Conservation (phyloP, 108 stramenopile genomes). For the Epipyxis sp. region DNA sequence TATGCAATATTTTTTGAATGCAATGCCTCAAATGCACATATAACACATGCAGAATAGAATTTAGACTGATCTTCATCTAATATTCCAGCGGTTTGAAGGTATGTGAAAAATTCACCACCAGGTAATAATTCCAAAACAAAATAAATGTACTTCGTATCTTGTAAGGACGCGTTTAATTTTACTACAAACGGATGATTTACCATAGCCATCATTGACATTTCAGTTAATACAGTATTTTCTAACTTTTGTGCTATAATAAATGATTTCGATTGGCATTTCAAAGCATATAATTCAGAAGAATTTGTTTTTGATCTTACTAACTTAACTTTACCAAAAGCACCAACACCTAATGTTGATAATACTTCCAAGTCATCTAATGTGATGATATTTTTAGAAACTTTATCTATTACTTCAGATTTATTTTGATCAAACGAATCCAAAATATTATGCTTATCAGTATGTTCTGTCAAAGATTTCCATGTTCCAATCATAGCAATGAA, state of each 20-base stretch:
- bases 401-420: not conserved
- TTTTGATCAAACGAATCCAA: not conserved
- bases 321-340: constrained; percentile 71
- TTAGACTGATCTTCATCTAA: constrained; percentile 23
- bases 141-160: constrained; percentile 19
- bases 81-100: constrained; percentile 18
- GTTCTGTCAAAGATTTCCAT: constrained; percentile 60
- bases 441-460: not conserved
- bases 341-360: constrained; percentile 60
- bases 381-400: constrained; percentile 15
- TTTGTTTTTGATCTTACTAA: constrained; percentile 64
- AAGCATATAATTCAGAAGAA: constrained; percentile 60
- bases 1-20: constrained; percentile 70
- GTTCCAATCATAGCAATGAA: constrained; percentile 65
- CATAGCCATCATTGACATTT: constrained; percentile 8
- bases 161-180: constrained; percentile 3
- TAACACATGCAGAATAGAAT: constrained; percentile 74
- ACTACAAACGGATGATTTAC: not conserved
- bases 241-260: constrained; percentile 65
- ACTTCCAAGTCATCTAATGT: constrained; percentile 57
- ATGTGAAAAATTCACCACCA: constrained; percentile 29
- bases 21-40: constrained; percentile 68
- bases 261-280: constrained; percentile 69
- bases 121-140: constrained; percentile 27
- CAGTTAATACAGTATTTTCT: constrained; percentile 46